Percentiles rank a stretch among this genome's conserved stretches.
Evolutionary conservation across 768 basidiomycete species (phyloP).

Genomic region (Pulveroboletus sp.): DNA sequence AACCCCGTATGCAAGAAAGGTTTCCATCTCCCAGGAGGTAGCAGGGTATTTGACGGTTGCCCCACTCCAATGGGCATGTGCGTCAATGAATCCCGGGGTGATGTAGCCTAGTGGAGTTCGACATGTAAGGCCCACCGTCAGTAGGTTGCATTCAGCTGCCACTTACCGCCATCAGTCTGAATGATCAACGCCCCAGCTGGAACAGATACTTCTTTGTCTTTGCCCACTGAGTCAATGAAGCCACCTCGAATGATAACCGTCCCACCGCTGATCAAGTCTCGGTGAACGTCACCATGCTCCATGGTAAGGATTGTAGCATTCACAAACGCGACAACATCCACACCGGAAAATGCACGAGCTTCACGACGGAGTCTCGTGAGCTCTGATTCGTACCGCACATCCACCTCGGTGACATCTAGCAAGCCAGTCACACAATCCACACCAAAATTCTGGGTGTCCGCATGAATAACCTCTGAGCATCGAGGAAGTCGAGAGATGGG

Average conservation of each 20-base stretch:
- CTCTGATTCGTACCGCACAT: conserved; percentile 58
- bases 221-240: conserved; percentile 49
- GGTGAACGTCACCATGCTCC: conserved; percentile 45
- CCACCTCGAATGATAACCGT: conserved; percentile 53
- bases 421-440: conserved; percentile 55
- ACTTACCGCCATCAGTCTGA: conserved; percentile 58
- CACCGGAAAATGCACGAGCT: conserved; percentile 26
- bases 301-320: conserved; percentile 72
- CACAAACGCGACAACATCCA: conserved; percentile 50
- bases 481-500: conserved; percentile 47
- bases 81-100: conserved; percentile 70
- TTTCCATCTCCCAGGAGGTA: conserved; percentile 68
- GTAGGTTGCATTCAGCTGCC: neutral
- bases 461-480: conserved; percentile 45
- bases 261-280: conserved; percentile 51
- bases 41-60: conserved; percentile 50
- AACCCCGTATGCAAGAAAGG: conserved; percentile 72
- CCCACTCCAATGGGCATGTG: conserved; percentile 71
- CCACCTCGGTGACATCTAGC: conserved; percentile 54
- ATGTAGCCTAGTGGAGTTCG: conserved; percentile 45
- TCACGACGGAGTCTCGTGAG: conserved; percentile 54
- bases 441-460: conserved; percentile 53
- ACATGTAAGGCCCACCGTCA: neutral
- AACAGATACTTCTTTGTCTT: conserved; percentile 28
- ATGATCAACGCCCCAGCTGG: conserved; percentile 43